Evolutionary conservation across 1,284 basidiomycete genomes (phyloP), one percentile per base, ranked within the genome.

Genomic region (Amylostereum areolatum): DNA sequence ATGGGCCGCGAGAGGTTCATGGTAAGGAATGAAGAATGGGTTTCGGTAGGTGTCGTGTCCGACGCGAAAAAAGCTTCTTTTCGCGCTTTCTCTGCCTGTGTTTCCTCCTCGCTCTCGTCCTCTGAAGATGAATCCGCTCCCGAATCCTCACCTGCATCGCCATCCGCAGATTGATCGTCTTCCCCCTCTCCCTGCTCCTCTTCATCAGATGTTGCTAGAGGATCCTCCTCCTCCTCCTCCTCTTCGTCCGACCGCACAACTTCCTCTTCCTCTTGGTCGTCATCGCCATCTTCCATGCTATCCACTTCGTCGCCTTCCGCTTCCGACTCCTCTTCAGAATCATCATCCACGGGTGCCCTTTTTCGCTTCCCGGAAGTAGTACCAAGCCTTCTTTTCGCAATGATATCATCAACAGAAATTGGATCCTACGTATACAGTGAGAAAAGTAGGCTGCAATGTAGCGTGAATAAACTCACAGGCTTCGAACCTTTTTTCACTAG

Each of bases 1-100:
- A 97, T 77, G 0, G 92, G 91, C 32, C 94, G 86, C 1, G 92
- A 95, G 43, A 97, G 80, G 63, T 89, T 90, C 83, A 95, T 90
- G 29, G 82, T 79, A 18, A 88, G 70, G 67, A 97, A 96, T 1
- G 92, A 89, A 11, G 77, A 64, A 59, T 82, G 81, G 30, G 62
- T 56, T 45, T 76, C 67, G 28, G 72, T 64, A 10, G 71, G 67
- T 36, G 65, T 61, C 41, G 70, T 63, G 52, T 86, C 82, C 4
- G 80, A 74, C 47, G 87, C 81, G 66, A 96, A 95, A 67, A 89
- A 96, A 4, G 89, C 90, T 32, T 83, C 79, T 69, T 96, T 95
- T 49, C 88, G 78, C 44, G 84, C 85, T 58, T 78, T 83, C 61
- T 91, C 80, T 41, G 77, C 80, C 55, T 84, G 80, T 0, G 84